A percentile compares a stretch with the other conserved stretches of the same genome.
Conservation (phyloP, 2,329 filamentous ascomycete genomes). For the Pyrenochaeta sp. region DNA sequence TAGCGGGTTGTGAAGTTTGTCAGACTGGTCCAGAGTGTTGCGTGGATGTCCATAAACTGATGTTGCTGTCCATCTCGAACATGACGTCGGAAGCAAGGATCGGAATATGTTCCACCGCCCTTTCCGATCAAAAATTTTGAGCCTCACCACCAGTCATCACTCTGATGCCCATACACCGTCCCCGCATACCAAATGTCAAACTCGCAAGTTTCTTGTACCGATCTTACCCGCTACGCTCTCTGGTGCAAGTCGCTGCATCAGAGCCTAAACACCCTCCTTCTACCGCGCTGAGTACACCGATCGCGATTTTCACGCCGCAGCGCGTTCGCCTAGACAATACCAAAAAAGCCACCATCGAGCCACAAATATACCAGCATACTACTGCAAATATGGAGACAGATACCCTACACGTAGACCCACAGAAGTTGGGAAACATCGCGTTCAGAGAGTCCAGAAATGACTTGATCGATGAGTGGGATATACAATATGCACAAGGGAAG, state of each 20-base stretch:
- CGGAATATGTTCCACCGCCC: slow-evolving; percentile 23
- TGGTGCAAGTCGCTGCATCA: slow-evolving; percentile 38
- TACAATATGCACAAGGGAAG: slow-evolving; percentile 46
- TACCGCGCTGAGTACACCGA: slow-evolving; percentile 36
- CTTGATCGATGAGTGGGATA: slow-evolving; percentile 47
- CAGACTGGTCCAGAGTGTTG: no score
- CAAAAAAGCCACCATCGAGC: background rate
- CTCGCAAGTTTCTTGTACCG: slow-evolving; percentile 18
- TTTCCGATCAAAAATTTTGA: slow-evolving; percentile 40
- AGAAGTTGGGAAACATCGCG: slow-evolving; percentile 49
- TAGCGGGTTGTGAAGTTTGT: no score
- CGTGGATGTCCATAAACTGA: background rate
- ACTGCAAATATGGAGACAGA: slow-evolving; percentile 45
- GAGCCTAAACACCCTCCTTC: slow-evolving; percentile 14
- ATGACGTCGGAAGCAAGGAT: slow-evolving; percentile 36
- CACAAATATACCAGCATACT: slow-evolving; percentile 6
- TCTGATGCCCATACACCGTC: slow-evolving; percentile 41
- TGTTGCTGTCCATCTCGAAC: slow-evolving; percentile 9
- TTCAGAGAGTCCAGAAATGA: slow-evolving; percentile 38
- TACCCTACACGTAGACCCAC: slow-evolving; percentile 52
- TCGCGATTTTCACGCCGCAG: slow-evolving; percentile 4
- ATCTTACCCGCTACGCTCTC: slow-evolving; percentile 23
- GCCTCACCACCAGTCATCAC: slow-evolving; percentile 33
- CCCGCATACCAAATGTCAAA: slow-evolving; percentile 48
- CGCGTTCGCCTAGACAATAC: background rate